These are phyloP conservation scores for Sequoia sempervirens DNA, from an alignment of 75 land plant genomes.

Conservation along the genomic window DNA sequence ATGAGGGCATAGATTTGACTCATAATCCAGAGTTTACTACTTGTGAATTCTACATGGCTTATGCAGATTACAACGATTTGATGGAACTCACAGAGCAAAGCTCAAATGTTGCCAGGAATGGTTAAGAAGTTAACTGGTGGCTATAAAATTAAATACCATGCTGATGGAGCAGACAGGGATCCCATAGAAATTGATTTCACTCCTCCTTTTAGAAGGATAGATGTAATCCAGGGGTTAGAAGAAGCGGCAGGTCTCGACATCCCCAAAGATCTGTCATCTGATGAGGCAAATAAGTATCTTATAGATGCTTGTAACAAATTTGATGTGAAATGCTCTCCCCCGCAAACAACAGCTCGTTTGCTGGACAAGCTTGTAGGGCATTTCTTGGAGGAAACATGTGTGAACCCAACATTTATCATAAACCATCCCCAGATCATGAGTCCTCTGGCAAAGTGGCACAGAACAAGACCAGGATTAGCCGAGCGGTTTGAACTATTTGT, in stretches of 20 bases:
- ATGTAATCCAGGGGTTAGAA: slow-evolving; percentile 21
- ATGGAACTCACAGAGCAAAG: too few species aligned
- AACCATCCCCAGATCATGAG: slow-evolving; percentile 96
- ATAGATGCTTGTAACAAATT: slow-evolving; percentile 55
- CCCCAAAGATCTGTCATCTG: slow-evolving; percentile 20
- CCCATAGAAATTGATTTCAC: too few species aligned
- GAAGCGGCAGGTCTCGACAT: slow-evolving; percentile 53
- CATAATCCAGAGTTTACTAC: too few species aligned
- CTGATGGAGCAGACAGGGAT: slow-evolving; percentile 57
- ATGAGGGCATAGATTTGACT: too few species aligned
- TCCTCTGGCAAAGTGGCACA: slow-evolving; percentile 92
- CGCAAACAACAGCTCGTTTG: too few species aligned
- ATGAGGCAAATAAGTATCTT: slow-evolving; percentile 71
- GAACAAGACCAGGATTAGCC: slow-evolving; percentile 74
- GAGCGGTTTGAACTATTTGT: slow-evolving; percentile 92
- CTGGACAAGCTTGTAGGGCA: slow-evolving; percentile 34
- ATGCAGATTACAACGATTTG: too few species aligned
- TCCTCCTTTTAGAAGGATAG: too few species aligned
- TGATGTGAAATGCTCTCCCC: slow-evolving; percentile 17
- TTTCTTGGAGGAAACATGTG: slow-evolving; percentile 81
- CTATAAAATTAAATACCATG: slow-evolving; percentile 72
- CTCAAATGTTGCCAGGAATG: slow-evolving; percentile 19
- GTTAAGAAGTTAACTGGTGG: slow-evolving; percentile 89
- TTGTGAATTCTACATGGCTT: too few species aligned
- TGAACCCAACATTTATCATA: slow-evolving; percentile 87